Evolutionary conservation across 1,284 basidiomycete genomes (phyloP).

Genomic region (Pseudozyma hubeiensis): DNA sequence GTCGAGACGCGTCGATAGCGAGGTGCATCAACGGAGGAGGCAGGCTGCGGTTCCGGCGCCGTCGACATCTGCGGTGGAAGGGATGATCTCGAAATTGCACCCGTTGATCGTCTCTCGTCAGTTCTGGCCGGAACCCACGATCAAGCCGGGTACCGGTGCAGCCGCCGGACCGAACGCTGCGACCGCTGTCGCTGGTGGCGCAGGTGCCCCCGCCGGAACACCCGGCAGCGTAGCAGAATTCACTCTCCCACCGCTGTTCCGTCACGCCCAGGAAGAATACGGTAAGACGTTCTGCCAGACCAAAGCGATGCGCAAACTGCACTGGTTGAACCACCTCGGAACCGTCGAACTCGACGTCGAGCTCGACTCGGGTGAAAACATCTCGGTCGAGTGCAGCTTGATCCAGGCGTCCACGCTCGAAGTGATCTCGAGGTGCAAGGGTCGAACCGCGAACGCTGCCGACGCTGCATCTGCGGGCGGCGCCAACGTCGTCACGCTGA

Average conservation of each 20-base stretch:
- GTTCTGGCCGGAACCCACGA: constrained; percentile 63
- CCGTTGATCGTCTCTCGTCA: constrained; percentile 63
- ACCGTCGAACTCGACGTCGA: constrained; percentile 57
- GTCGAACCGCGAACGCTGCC: not conserved
- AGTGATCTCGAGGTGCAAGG: constrained; percentile 27
- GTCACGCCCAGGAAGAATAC: constrained; percentile 48
- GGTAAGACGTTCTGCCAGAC: constrained; percentile 23
- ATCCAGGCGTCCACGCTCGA: constrained; percentile 44
- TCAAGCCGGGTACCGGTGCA: constrained; percentile 1
- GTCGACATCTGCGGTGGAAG: constrained; percentile 18
- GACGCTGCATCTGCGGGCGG: not conserved
- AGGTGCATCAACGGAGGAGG: constrained; percentile 32
- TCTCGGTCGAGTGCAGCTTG: constrained; percentile 39
- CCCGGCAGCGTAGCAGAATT: constrained; percentile 32
- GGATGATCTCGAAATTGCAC: constrained; percentile 49
- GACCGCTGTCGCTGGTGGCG: not conserved
- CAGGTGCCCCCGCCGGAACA: not conserved
- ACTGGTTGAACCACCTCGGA: constrained; percentile 59
- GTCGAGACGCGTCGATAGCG: constrained; percentile 50
- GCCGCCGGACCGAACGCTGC: not conserved
- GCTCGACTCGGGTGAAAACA: constrained; percentile 42
- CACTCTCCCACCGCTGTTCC: constrained; percentile 54
- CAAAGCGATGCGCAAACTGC: constrained; percentile 51
- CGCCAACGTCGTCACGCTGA: constrained; percentile 30
- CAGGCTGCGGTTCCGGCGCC: not conserved